Percentiles rank a stretch among this genome's conserved stretches.
Evolutionary conservation across 768 basidiomycete genomes (phyloP).

Genomic region (Hebeloma cylindrosporum): DNA sequence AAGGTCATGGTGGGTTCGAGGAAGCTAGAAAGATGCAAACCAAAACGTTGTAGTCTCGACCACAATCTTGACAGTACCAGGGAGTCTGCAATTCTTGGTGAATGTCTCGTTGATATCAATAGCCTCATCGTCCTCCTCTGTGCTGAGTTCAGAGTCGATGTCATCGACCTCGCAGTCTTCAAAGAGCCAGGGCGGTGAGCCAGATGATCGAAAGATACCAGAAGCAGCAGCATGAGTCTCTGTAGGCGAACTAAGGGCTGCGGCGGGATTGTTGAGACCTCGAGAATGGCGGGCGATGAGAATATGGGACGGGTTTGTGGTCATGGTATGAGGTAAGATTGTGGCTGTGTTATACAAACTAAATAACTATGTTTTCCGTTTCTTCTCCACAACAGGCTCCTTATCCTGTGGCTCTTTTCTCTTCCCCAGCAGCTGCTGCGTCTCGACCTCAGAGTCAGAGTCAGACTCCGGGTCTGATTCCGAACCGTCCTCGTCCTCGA

Average conservation of each 20-base stretch:
- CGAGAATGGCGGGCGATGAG: slow-evolving; percentile 87
- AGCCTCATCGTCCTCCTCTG: slow-evolving; percentile 63
- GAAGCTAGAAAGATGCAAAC: slow-evolving; percentile 42
- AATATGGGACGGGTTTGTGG: slow-evolving; percentile 82
- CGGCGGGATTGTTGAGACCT: slow-evolving; percentile 72
- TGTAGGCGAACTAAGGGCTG: slow-evolving; percentile 79
- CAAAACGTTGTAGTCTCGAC: slow-evolving; percentile 91
- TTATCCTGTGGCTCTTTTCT: slow-evolving; percentile 26
- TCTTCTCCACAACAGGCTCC: slow-evolving; percentile 21
- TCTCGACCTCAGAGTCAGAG: too few species aligned
- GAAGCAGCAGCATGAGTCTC: slow-evolving; percentile 88
- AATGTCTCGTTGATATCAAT: slow-evolving; percentile 86
- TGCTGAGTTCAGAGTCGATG: slow-evolving; percentile 64
- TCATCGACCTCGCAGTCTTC: slow-evolving; percentile 76
- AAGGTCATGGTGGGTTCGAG: not conserved
- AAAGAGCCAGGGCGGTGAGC: slow-evolving; percentile 77
- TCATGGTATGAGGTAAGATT: slow-evolving; percentile 36
- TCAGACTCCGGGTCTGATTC: too few species aligned
- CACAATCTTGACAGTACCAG: slow-evolving; percentile 88
- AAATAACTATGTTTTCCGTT: slow-evolving; percentile 18
- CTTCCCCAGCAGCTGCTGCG: slow-evolving; percentile 26
- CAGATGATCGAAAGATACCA: slow-evolving; percentile 80
- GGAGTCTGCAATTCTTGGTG: slow-evolving; percentile 61
- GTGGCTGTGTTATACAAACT: slow-evolving; percentile 18
- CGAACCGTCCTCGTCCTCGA: slow-evolving; percentile 25